Conservation (phyloP, 257 asterid genomes). For the Gardenia jasminoides region DNA sequence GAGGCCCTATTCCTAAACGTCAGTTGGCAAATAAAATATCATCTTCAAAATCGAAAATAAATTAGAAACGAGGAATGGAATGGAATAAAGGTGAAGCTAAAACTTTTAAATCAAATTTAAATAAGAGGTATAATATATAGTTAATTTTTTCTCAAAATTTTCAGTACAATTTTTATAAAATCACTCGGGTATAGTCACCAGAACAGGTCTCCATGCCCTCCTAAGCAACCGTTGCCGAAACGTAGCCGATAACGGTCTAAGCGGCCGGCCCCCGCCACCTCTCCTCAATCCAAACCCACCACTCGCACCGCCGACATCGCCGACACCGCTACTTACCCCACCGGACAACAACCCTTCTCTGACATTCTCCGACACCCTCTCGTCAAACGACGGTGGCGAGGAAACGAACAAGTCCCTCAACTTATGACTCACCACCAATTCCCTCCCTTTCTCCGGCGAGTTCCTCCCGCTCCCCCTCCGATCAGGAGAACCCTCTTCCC, state of each 20-base stretch:
- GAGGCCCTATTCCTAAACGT: neutral
- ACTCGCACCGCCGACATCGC: conserved; percentile 4
- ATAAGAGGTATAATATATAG: conserved; percentile 2
- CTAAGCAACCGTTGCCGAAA: conserved; percentile 79
- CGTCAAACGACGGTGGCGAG: conserved; percentile 69
- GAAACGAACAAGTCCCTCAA: conserved; percentile 37
- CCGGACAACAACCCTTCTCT: conserved; percentile 40
- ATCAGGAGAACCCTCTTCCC: conserved; percentile 23
- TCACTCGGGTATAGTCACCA: conserved; percentile 72
- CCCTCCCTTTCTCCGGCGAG: conserved; percentile 26
- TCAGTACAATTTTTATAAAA: conserved; percentile 17
- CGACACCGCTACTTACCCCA: conserved; percentile 6
- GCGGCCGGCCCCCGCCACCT: conserved; percentile 36
- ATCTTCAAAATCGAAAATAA: neutral
- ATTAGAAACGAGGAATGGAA: neutral
- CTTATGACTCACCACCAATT: conserved; percentile 27
- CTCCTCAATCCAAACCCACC: conserved; percentile 32
- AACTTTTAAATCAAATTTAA: neutral
- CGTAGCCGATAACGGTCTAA: conserved; percentile 76
- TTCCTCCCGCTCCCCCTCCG: conserved; percentile 3
- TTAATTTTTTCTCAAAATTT: conserved; percentile 1
- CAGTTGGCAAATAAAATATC: neutral
- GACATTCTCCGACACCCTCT: conserved; percentile 38
- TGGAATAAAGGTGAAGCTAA: neutral
- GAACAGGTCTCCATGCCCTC: conserved; percentile 92